These are phyloP conservation scores for Clavispora fructus DNA, from an alignment of 805 yeast genomes.

Conservation along the genomic window DNA sequence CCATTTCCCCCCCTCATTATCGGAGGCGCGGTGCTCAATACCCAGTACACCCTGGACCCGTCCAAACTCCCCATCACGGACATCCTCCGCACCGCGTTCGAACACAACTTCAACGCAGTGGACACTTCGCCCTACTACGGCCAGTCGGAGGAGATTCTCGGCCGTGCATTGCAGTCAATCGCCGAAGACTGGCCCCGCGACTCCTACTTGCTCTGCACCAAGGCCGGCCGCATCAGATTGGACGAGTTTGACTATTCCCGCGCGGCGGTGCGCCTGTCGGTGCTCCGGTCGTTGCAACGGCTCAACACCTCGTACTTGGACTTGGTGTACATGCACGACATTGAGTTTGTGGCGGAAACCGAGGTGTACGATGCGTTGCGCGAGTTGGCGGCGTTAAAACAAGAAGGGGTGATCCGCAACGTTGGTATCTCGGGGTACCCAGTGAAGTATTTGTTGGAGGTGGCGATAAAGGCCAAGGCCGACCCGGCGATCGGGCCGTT, in stretches of 20 bases:
- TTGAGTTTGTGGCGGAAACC: conserved; percentile 65
- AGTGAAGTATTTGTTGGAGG: conserved; percentile 54
- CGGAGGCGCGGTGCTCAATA: conserved; percentile 88
- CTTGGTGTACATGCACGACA: conserved; percentile 81
- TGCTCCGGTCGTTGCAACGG: conserved; percentile 61
- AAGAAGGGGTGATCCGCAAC: conserved; percentile 54
- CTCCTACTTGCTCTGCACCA: conserved; percentile 67
- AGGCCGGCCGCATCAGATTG: conserved; percentile 71
- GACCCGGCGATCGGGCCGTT: conserved; percentile 50
- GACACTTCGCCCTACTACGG: conserved; percentile 96
- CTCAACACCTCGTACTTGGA: conserved; percentile 68
- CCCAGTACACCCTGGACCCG: conserved; percentile 73
- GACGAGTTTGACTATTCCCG: conserved; percentile 74
- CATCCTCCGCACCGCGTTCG: conserved; percentile 56
- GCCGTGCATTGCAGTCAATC: conserved; percentile 48
- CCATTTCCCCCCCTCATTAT: conserved; percentile 54
- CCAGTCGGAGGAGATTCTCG: conserved; percentile 72
- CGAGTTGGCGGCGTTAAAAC: conserved; percentile 54
- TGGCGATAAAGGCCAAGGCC: conserved; percentile 35
- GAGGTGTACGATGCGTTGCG: conserved; percentile 58
- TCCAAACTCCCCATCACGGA: conserved; percentile 50
- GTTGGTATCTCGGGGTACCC: conserved; percentile 90
- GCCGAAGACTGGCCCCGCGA: conserved; percentile 46
- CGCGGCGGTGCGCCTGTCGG: conserved; percentile 54
- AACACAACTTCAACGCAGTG: conserved; percentile 65